Percentiles rank a stretch among this genome's conserved stretches.
Evolutionary conservation across 2,329 filamentous ascomycete genomes (phyloP).

Genomic region (Colletotrichum lini): DNA sequence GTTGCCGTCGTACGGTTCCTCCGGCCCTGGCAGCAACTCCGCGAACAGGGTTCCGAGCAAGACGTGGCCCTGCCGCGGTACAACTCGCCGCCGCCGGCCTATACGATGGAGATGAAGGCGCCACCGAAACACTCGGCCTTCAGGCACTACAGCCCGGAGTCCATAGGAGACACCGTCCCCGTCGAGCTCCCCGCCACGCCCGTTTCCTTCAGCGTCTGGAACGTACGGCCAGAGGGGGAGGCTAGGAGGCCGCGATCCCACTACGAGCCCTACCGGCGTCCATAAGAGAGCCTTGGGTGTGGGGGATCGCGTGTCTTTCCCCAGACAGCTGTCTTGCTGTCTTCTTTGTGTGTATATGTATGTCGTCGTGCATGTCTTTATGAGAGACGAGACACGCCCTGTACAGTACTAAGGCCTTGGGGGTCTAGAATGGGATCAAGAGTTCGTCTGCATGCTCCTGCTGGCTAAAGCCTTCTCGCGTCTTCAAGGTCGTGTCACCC

Average conservation of each 20-base stretch:
- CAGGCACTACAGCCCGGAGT: constrained; percentile 39
- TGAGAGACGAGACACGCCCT: constrained; percentile 33
- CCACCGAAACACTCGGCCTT: constrained; percentile 18
- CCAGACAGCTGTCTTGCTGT: background rate
- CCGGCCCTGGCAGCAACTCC: constrained; percentile 30
- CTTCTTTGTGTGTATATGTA: background rate
- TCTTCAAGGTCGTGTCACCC: background rate
- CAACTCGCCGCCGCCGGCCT: constrained; percentile 32
- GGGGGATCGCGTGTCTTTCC: background rate
- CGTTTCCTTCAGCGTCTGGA: constrained; percentile 38
- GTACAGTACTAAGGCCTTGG: constrained; percentile 2
- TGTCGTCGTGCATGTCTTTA: background rate
- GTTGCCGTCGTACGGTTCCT: constrained; percentile 22
- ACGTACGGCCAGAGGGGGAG: constrained; percentile 20
- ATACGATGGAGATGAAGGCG: constrained; percentile 16
- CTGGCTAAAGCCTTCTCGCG: background rate
- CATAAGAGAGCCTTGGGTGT: constrained; percentile 4
- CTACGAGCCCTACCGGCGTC: constrained; percentile 36
- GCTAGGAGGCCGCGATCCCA: constrained; percentile 23
- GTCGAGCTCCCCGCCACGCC: constrained; percentile 39
- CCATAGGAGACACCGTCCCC: constrained; percentile 18
- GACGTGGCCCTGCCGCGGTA: constrained; percentile 32
- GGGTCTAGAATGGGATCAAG: constrained; percentile 6
- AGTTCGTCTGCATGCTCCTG: constrained; percentile 20
- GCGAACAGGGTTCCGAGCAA: constrained; percentile 9